A percentile compares a stretch with the other conserved stretches of the same genome.
These are phyloP conservation scores for Leccinum fuscescens DNA, from an alignment of 1,284 basidiomycete species.

Conservation along the genomic window DNA sequence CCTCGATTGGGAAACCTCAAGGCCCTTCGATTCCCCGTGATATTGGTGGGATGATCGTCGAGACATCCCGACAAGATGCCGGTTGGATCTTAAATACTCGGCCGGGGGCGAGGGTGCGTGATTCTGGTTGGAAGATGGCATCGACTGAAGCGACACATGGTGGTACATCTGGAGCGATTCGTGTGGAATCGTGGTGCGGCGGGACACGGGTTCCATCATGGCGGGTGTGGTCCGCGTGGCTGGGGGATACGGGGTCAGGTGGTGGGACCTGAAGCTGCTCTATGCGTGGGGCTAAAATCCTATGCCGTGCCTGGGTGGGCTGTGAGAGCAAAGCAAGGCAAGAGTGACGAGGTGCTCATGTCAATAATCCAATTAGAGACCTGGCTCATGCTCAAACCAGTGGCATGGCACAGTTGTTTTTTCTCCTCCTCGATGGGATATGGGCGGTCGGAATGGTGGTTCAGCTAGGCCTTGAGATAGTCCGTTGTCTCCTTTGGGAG, in stretches of 20 bases:
- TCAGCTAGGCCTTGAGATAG: constrained; percentile 86
- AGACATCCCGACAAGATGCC: constrained; percentile 33
- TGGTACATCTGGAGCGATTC: constrained; percentile 70
- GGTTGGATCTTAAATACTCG: constrained; percentile 29
- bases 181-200: constrained; percentile 46
- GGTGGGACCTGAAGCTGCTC: constrained; percentile 64
- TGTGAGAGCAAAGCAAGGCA: constrained; percentile 8
- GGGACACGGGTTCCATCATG: constrained; percentile 39
- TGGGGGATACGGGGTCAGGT: constrained; percentile 62
- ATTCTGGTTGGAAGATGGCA: constrained; percentile 29
- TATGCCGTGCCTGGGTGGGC: constrained; percentile 57
- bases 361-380: constrained; percentile 93
- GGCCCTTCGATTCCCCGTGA: constrained; percentile 18
- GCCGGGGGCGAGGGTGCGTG: constrained; percentile 23
- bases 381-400: constrained; percentile 83
- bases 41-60: constrained; percentile 32
- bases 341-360: constrained; percentile 42
- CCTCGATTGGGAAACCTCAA: constrained; percentile 32
- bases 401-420: constrained; percentile 82
- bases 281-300: constrained; percentile 19
- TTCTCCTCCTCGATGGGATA: constrained; percentile 86
- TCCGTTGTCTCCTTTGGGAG: constrained; percentile 89
- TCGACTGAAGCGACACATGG: constrained; percentile 67
- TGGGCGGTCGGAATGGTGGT: constrained; percentile 84
- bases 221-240: constrained; percentile 44